Evolutionary conservation across 2,329 filamentous ascomycete species (phyloP).

Genomic region (Dactylella cylindrospora): DNA sequence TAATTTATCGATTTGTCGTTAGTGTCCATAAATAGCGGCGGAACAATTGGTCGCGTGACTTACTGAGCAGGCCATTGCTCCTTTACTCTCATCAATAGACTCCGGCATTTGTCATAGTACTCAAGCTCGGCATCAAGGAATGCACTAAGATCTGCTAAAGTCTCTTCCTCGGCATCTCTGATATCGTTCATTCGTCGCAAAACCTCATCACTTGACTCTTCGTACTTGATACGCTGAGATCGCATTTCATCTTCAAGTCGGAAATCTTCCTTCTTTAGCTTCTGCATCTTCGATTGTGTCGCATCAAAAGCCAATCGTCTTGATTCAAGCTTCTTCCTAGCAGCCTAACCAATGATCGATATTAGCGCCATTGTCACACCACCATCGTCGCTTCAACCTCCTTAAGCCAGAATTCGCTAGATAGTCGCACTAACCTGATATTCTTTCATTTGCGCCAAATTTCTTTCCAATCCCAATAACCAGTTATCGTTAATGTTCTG

Average conservation of each 20-base stretch:
- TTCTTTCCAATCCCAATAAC: constrained; percentile 89
- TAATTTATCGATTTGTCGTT: constrained; percentile 32
- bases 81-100: constrained; percentile 72
- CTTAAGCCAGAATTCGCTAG: not conserved
- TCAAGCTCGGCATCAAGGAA: constrained; percentile 88
- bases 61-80: constrained; percentile 68
- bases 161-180: constrained; percentile 84
- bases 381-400: constrained; percentile 8
- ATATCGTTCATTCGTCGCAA: constrained; percentile 92
- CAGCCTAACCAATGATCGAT: constrained; percentile 59
- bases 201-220: constrained; percentile 91
- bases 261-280: constrained; percentile 91
- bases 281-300: constrained; percentile 84
- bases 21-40: constrained; percentile 12
- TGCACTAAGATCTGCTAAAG: constrained; percentile 72
- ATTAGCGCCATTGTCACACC: constrained; percentile 44
- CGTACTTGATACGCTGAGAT: constrained; percentile 89
- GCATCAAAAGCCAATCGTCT: constrained; percentile 88
- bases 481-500: constrained; percentile 76
- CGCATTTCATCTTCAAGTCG: constrained; percentile 89
- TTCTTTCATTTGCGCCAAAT: constrained; percentile 92
- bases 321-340: constrained; percentile 91
- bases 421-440: constrained; percentile 69
- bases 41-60: constrained; percentile 47
- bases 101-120: constrained; percentile 86